Conservation (phyloP, 2,329 filamentous ascomycete genomes). For the Colletotrichum coccodes region DNA sequence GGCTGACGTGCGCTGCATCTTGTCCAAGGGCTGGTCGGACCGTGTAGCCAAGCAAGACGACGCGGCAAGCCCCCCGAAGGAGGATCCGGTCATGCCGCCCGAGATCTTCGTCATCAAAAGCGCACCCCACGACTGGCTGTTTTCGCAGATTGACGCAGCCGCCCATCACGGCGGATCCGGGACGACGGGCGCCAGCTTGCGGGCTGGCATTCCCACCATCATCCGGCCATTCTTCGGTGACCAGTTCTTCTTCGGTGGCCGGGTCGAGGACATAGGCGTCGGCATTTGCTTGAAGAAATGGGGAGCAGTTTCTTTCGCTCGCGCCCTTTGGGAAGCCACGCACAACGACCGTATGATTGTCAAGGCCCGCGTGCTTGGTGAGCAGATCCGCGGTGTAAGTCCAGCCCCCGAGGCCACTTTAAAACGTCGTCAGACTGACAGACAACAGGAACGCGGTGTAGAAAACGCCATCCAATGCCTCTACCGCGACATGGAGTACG, state of each 20-base stretch:
- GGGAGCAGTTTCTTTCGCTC: slow-evolving; percentile 85
- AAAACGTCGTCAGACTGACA: slow-evolving; percentile 40
- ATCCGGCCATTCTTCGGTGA: slow-evolving; percentile 98
- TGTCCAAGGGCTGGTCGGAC: slow-evolving; percentile 98
- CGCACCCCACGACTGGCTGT: slow-evolving; percentile 97
- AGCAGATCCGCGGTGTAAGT: slow-evolving; percentile 86
- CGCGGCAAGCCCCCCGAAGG: slow-evolving; percentile 58
- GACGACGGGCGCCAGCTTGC: slow-evolving; percentile 91
- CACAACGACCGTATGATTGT: slow-evolving; percentile 91
- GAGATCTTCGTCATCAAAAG: slow-evolving; percentile 91
- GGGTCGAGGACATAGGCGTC: slow-evolving; percentile 93
- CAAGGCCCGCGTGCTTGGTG: slow-evolving; percentile 84
- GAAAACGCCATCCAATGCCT: slow-evolving; percentile 89
- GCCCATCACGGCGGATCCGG: slow-evolving; percentile 95
- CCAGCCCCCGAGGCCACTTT: background rate
- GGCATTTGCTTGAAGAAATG: slow-evolving; percentile 90
- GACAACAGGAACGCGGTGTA: slow-evolving; percentile 84
- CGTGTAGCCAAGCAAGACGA: slow-evolving; percentile 55
- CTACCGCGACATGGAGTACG: slow-evolving; percentile 95
- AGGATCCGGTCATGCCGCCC: slow-evolving; percentile 74
- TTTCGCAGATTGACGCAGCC: slow-evolving; percentile 91
- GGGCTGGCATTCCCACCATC: slow-evolving; percentile 92
- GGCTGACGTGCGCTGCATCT: slow-evolving; percentile 91
- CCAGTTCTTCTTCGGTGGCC: slow-evolving; percentile 92
- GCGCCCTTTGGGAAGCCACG: slow-evolving; percentile 90